Base-by-base conservation (phyloP, 2,329 filamentous ascomycete species). In the Fusarium nurragi region DNA sequence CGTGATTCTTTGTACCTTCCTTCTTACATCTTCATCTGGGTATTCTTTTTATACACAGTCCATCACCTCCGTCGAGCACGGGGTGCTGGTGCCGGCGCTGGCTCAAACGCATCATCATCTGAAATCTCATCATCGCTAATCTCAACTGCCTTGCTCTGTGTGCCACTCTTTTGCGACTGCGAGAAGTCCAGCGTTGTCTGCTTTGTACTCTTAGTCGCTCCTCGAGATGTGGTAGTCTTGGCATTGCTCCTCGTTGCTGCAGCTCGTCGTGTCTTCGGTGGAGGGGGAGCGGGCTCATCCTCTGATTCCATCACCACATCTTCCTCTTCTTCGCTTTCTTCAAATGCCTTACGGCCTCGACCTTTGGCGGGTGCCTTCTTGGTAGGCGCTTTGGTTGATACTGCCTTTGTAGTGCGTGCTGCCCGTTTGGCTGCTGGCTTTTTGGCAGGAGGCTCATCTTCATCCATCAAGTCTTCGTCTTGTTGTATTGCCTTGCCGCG, bases 101-200 rank as follows among this genome's bases (percentile, higher is more conserved):
- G 79, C 73, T 88, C 86, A 73, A 90, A 89, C 0, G 81, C 77
- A 73, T 87, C 84, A 39, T 88, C 85, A 54, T 87, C 85, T 0
- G 83, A 86, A 40, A 90, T 88, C 73, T 88, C 87, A 71, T 90
- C 87, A 57, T 88, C 86, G 60, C 87, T 89, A 51, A 89, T 84
- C 70, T 88, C 86, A 16, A 85, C 71, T n/a, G 80, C 79, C 34
- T 81, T 78, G 30, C 81, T 75, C 62, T 84, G 80, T 26, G 80
- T 78, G 9, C 76, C 74, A 4, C 78, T 75, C 60, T 83, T 70
- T 10, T 67, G 64, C 3, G 64, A 67, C 48, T 78, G 77, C 14
- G 79, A 74, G 39, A 78, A 78, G 46, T 71, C 68, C 8, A 78
- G 43, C 51, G 65, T 76, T 14, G 76, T 74, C 57, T 81, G 77